Evolutionary conservation across 2,329 filamentous ascomycete species (phyloP).

Genomic region (Diplodia intermedia): DNA sequence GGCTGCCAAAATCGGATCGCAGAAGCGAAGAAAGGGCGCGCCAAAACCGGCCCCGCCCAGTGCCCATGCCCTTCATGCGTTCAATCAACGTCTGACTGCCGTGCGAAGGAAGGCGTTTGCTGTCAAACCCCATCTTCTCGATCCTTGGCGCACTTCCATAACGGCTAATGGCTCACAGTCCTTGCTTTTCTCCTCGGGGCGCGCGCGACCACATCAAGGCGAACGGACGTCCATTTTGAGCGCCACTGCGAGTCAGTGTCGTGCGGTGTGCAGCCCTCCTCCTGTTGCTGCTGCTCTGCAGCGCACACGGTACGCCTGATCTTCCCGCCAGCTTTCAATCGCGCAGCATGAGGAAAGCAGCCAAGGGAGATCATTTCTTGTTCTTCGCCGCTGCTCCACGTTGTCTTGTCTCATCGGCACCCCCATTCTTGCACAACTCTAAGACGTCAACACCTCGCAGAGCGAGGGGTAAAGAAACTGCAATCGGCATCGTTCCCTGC

Average conservation of each 20-base stretch:
- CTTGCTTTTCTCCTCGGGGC: too few relatives aligned
- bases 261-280: neutral
- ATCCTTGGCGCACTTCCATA: neutral
- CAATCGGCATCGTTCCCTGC: neutral
- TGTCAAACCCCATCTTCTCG: neutral
- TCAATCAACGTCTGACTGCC: constrained; percentile 1
- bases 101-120: neutral
- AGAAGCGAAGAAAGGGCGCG: neutral
- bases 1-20: neutral
- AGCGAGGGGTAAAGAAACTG: neutral
- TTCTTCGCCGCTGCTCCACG: neutral
- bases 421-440: neutral
- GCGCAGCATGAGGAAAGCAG: neutral
- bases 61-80: constrained; percentile 1
- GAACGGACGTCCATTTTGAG: constrained; percentile 14
- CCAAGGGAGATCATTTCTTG: constrained; percentile 21
- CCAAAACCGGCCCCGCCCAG: constrained; percentile 1
- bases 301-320: constrained; percentile 15
- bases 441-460: neutral
- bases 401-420: neutral
- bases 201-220: neutral
- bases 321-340: neutral
- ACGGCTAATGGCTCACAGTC: neutral
- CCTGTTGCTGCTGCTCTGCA: neutral
- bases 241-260: constrained; percentile 17